Conservation (phyloP, 2,329 filamentous ascomycete genomes). For the Ramularia endophylla region DNA sequence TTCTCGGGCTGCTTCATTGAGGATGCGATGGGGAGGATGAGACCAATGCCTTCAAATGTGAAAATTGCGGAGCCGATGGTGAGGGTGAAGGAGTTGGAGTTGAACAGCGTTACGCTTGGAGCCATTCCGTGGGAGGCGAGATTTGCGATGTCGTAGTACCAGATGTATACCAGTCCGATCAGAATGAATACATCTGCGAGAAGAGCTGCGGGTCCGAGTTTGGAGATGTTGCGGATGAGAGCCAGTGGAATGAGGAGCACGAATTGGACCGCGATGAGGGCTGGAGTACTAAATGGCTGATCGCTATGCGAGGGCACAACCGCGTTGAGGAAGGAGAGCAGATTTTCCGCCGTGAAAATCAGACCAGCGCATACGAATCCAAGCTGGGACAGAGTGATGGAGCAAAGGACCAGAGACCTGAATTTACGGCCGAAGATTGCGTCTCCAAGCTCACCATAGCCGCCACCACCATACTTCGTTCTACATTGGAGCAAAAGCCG, state of each 20-base stretch:
- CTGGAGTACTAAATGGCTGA: conserved; percentile 48
- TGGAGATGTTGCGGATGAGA: conserved; percentile 69
- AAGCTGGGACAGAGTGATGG: conserved; percentile 67
- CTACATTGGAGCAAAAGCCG: conserved; percentile 65
- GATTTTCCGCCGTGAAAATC: conserved; percentile 71
- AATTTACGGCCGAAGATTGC: conserved; percentile 59
- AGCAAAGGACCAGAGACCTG: conserved; percentile 60
- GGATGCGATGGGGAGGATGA: conserved; percentile 70
- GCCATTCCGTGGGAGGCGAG: conserved; percentile 54
- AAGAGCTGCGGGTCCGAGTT: conserved; percentile 62
- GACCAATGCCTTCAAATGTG: conserved; percentile 71
- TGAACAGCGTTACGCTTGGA: conserved; percentile 61
- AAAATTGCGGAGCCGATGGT: conserved; percentile 71
- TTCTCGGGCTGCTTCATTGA: conserved; percentile 66
- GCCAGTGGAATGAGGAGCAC: conserved; percentile 59
- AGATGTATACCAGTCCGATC: conserved; percentile 66
- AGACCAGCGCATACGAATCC: conserved; percentile 74
- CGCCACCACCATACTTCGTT: conserved; percentile 54
- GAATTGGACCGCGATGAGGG: conserved; percentile 62
- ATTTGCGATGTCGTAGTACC: conserved; percentile 59
- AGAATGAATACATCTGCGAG: conserved; percentile 68
- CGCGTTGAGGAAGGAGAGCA: conserved; percentile 61
- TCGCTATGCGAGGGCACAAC: conserved; percentile 43
- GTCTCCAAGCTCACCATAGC: conserved; percentile 68
- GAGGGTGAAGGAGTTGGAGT: conserved; percentile 61